Percentiles rank a stretch among this genome's conserved stretches.
Conservation (phyloP, 345 rosid genomes). For the Turnera subulata region DNA sequence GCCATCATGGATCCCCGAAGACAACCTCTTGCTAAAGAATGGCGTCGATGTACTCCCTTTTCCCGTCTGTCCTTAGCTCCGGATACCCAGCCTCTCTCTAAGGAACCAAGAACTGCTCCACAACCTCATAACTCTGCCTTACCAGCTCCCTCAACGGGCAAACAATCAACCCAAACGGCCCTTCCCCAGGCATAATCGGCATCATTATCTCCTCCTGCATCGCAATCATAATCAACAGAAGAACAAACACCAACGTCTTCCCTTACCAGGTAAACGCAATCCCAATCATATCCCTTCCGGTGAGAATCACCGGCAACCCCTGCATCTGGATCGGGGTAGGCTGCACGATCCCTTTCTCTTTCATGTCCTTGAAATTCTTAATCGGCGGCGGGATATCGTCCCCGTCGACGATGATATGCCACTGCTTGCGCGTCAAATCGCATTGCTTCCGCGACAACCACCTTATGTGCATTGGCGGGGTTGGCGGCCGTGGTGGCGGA, state of each 20-base stretch:
- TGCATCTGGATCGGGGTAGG: slow-evolving; percentile 97
- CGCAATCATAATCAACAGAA: slow-evolving; percentile 87
- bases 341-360: slow-evolving; percentile 83
- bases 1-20: slow-evolving; percentile 63
- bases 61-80: slow-evolving; percentile 42
- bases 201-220: slow-evolving; percentile 90
- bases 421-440: slow-evolving; percentile 73
- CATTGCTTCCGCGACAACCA: slow-evolving; percentile 53
- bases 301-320: slow-evolving; percentile 80
- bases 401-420: slow-evolving; percentile 91
- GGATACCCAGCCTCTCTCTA: slow-evolving; percentile 62
- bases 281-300: slow-evolving; percentile 92
- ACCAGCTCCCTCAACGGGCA: slow-evolving; percentile 94
- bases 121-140: slow-evolving; percentile 83
- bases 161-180: slow-evolving; percentile 72
- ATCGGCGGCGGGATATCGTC: slow-evolving; percentile 82
- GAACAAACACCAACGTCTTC: slow-evolving; percentile 81
- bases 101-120: slow-evolving; percentile 67
- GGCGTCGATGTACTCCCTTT: slow-evolving; percentile 53
- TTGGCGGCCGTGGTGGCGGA: too few species aligned
- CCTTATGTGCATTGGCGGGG: slow-evolving; percentile 64
- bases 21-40: slow-evolving; percentile 68
- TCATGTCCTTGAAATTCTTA: slow-evolving; percentile 78
- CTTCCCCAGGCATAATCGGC: slow-evolving; percentile 82
- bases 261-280: slow-evolving; percentile 92